Percentiles rank a stretch among this genome's conserved stretches.
These are phyloP conservation scores for Graphilbum sp. DNA, from an alignment of 2,329 filamentous ascomycete genomes.

Conservation along the genomic window DNA sequence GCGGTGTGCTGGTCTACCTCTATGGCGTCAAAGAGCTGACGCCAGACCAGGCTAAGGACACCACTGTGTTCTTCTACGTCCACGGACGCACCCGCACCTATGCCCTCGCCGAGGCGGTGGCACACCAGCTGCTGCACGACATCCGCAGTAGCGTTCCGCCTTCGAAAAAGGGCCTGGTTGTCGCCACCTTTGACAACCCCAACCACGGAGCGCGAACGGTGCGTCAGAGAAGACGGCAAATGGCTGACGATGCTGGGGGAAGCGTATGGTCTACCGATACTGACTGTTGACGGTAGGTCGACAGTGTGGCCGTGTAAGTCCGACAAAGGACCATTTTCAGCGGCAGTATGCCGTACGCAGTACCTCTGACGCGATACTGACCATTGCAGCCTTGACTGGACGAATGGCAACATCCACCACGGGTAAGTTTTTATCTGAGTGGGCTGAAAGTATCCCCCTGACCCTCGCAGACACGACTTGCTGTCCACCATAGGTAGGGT, in stretches of 20 bases:
- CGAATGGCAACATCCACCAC: neutral
- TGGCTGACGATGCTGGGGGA: neutral
- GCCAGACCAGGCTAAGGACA: neutral
- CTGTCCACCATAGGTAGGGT: neutral
- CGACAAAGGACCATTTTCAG: neutral
- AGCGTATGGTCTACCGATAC: neutral
- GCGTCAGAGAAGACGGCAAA: neutral
- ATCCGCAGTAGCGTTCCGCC: neutral
- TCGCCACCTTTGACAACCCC: slow-evolving; percentile 1
- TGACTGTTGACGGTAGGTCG: neutral
- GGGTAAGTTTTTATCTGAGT: neutral
- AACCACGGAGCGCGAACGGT: neutral
- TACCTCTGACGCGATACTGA: no score
- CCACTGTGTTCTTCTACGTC: neutral
- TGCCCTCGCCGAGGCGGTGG: neutral
- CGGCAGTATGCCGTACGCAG: no score
- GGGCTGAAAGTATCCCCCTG: no score
- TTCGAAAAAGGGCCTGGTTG: neutral
- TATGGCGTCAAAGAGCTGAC: neutral
- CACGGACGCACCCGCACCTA: neutral
- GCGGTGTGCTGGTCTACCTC: neutral
- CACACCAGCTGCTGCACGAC: slow-evolving; percentile 1
- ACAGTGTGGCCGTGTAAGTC: neutral
- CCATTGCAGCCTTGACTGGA: neutral
- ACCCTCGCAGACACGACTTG: slow-evolving; percentile 1